phyloP scores from a whole-genome alignment of 148 eudicot genomes.

The Heliosperma pusillum region DNA sequence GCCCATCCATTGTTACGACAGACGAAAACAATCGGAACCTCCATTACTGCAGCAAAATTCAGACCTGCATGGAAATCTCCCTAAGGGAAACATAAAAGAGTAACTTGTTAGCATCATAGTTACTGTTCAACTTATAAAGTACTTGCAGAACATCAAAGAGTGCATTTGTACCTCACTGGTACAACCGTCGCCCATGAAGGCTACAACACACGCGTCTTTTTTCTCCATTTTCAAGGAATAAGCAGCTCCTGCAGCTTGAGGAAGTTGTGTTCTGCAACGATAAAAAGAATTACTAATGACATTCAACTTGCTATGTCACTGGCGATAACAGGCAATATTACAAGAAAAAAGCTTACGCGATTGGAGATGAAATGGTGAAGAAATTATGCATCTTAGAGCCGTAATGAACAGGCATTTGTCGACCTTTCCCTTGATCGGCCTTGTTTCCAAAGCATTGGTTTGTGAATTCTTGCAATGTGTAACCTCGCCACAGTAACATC shows the following conservation, averaged over 20 bases:
- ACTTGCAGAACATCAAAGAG: neutral
- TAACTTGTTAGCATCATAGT: neutral
- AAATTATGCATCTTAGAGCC: conserved; percentile 77
- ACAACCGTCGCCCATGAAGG: conserved; percentile 90
- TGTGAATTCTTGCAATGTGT: conserved; percentile 77
- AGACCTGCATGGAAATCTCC: conserved; percentile 95
- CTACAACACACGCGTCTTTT: conserved; percentile 64
- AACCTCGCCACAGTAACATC: conserved; percentile 85
- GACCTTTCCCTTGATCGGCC: conserved; percentile 79
- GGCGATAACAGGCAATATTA: neutral
- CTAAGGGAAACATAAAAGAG: conserved; percentile 20
- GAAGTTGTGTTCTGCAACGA: conserved; percentile 66
- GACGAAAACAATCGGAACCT: conserved; percentile 73
- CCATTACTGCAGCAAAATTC: conserved; percentile 93
- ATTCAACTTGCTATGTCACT: neutral
- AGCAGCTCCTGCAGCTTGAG: conserved; percentile 96
- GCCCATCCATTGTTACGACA: conserved; percentile 99
- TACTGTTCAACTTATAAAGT: too few relatives aligned
- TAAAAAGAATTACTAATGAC: neutral
- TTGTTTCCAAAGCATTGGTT: conserved; percentile 82
- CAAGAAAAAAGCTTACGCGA: conserved; percentile 52
- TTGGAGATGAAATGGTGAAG: conserved; percentile 84
- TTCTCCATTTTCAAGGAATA: conserved; percentile 81
- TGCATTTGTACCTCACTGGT: conserved; percentile 62
- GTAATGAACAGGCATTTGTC: conserved; percentile 95